Percentiles rank a stretch among this genome's conserved stretches.
Evolutionary conservation across 805 yeast genomes (phyloP).

Genomic region (Monosporozyma servazzii): DNA sequence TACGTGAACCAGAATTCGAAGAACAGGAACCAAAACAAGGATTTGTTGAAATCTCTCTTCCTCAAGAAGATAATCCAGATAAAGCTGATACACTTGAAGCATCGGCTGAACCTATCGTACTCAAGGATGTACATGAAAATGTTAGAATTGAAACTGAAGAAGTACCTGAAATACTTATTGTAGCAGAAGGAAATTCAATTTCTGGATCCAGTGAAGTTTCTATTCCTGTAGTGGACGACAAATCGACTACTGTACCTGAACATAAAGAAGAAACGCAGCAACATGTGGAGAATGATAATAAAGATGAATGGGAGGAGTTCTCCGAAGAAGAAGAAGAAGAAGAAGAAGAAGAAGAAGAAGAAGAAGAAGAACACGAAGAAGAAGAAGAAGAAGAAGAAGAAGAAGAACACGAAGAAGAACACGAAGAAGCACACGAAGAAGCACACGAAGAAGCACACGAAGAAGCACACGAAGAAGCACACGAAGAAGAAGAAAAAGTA

Average conservation of each 20-base stretch:
- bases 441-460: too few relatives aligned
- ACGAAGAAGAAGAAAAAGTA: background rate
- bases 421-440: constrained; percentile 6
- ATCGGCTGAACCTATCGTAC: background rate
- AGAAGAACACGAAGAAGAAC: constrained; percentile 6
- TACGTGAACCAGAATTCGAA: background rate
- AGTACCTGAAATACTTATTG: background rate
- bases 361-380: background rate
- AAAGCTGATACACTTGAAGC: background rate
- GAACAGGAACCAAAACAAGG: background rate
- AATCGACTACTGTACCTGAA: background rate
- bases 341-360: background rate
- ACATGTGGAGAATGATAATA: background rate
- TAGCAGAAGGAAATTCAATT: background rate
- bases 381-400: too few relatives aligned
- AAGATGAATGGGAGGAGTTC: constrained; percentile 8
- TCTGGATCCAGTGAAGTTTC: background rate
- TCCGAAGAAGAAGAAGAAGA: constrained; percentile 1
- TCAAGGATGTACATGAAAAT: background rate
- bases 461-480: background rate
- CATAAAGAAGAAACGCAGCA: background rate
- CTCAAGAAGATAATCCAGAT: background rate
- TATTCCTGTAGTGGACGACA: background rate
- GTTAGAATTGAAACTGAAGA: background rate
- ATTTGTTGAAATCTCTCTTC: background rate